Evolutionary conservation across 192 early-diverging fungal species (phyloP), one percentile per base, ranked within the genome.

Genomic region (Spinellus fusiger): DNA sequence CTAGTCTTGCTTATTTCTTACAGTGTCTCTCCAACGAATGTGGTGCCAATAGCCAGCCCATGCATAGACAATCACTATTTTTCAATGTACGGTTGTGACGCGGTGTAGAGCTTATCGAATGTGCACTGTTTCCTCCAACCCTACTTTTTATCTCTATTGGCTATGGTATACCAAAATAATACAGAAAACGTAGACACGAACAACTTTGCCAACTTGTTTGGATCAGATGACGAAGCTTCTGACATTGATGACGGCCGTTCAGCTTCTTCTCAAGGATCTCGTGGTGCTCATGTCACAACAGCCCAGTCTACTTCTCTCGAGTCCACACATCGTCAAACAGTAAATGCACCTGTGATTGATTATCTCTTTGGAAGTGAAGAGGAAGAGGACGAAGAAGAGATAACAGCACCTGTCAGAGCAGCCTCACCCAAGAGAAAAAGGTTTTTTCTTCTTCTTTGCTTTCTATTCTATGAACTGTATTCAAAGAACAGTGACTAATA

Each of bases 301-400:
- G 18, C 46, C 25, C 46, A 59, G 22, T 49, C 57, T 40, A 28
- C 46, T 31, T 15, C 5, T 1, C 25, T 38, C 27, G 40, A 29
- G 22, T 13, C 3, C 5, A 46, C 9, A 23, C 32, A 26, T 16
- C 26, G 38, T 27, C 49, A 44, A 16, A 44, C 32, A 33, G 20
- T 23, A 52, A 29, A 28, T 15, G 3, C 32, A 7, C 40, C 56
- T 18, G 59, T 16, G n/a, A 3, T 56, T 2, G 74, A 68, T 50
- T 50, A 76, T 56, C 44, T 71, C 23, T 76, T 71, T 71, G 65
- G 70, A 47, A 64, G 64, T 46, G 76, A 74, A 12, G 74, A 71
- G 10, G 72, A 59, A 32, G 40, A 66, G 4, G 61, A 70, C 27
- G 61, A 55, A 40, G 54, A 69, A 20, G 61, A 48, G 16, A 49